Evolutionary conservation across 2,329 filamentous ascomycete genomes (phyloP), one percentile per base, ranked within the genome.

Genomic region (Byssoonygena ceratinophila): DNA sequence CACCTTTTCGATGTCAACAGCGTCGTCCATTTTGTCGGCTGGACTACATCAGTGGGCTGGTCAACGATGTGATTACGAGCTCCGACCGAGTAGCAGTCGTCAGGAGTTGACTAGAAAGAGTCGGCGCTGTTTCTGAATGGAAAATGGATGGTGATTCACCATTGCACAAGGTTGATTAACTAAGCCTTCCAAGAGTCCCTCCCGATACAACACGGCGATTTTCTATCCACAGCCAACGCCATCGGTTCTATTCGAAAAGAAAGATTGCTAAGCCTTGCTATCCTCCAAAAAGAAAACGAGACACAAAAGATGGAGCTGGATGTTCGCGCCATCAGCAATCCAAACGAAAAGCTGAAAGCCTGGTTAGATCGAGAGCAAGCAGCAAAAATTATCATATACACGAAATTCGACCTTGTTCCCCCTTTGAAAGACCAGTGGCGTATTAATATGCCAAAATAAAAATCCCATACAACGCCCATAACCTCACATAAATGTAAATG

Each of bases 1-100:
- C 55, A 75, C 73, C 67, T 74, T 75, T 54, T 75, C 73, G 63
- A 72, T 72, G 59, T 76, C 73, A 57, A 51, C 31, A 16, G 31
- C 11, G 34, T 57, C 55, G 22, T 48, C 47, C 55, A 57, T 54
- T 23, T 45, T 50, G 31, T 27, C 14, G 27, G 40, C 11, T 51
- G 18, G n/a, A 12, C 32, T 9, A 12, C 47, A 32, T 34, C 4
- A 36, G 22, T 47, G 45, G 25, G 18, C 31, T 37, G 20, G n/a
- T 18, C 12, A 20, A 27, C 3, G 31, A 39, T 23, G 31, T 31
- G 32, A 44, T 8, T 23, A 16, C 4, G 12, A 23, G 12, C 18
- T 8, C 20, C 29, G 18, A 14, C 41, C 16, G 39, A 41, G 20
- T 18, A 18, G 36, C n/a, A 39, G 4, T 6, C 20, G 36, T 20